These are phyloP conservation scores for Escovopsis sp. DNA, from an alignment of 2,329 filamentous ascomycete species.

Conservation along the genomic window DNA sequence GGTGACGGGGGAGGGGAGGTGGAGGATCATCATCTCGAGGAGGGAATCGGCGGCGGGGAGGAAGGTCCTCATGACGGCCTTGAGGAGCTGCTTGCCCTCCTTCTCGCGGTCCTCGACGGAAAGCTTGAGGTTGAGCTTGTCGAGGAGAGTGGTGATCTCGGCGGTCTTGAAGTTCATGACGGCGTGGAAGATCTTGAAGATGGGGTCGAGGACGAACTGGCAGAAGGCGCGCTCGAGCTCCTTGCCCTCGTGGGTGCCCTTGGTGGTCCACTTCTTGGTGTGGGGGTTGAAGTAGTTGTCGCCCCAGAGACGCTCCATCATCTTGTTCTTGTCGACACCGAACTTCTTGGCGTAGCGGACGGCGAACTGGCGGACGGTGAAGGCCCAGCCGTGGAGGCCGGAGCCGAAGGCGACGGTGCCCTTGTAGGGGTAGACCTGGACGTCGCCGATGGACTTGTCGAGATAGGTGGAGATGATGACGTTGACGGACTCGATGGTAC, in stretches of 20 bases:
- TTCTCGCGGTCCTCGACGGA: constrained; percentile 71
- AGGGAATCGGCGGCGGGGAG: constrained; percentile 94
- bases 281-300: constrained; percentile 99
- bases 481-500: constrained; percentile 99
- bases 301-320: constrained; percentile 99
- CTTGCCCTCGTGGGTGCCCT: constrained; percentile 69
- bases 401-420: constrained; percentile 98
- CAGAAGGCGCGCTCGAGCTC: constrained; percentile 95
- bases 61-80: constrained; percentile 98
- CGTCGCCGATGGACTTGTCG: constrained; percentile 91
- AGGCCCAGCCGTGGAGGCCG: constrained; percentile 99
- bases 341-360: constrained; percentile 98
- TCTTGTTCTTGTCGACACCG: constrained; percentile 98
- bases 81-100: constrained; percentile 95
- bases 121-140: constrained; percentile 95
- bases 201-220: constrained; percentile 98
- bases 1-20: constrained; percentile 88
- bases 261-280: constrained; percentile 99
- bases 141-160: constrained; percentile 64
- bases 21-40: constrained; percentile 99
- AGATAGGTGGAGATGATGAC: constrained; percentile 99
- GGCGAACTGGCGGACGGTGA: constrained; percentile 97
- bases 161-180: constrained; percentile 99
- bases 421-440: constrained; percentile 96
- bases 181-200: constrained; percentile 95